These are phyloP conservation scores for Botrytis sinoallii DNA, from an alignment of 2,329 filamentous ascomycete species.

Conservation along the genomic window DNA sequence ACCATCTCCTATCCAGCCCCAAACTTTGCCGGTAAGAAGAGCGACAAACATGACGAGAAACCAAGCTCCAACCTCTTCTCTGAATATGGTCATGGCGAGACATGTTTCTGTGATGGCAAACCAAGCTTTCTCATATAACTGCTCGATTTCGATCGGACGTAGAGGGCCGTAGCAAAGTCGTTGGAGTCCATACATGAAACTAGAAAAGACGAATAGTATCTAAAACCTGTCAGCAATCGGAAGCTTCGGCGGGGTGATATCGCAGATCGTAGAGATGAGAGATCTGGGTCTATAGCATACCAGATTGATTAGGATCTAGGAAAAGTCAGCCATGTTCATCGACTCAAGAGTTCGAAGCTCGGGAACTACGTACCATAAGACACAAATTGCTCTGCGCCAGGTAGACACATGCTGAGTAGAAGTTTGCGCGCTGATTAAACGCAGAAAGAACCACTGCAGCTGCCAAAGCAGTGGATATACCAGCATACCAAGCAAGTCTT, in stretches of 20 bases:
- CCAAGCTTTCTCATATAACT: constrained; percentile 96
- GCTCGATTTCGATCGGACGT: constrained; percentile 91
- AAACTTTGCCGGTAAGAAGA: constrained; percentile 90
- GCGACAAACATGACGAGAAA: constrained; percentile 96
- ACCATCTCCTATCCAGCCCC: constrained; percentile 97
- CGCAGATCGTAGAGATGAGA: neutral
- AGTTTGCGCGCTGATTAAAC: constrained; percentile 93
- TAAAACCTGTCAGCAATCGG: constrained; percentile 7
- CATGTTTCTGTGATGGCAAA: constrained; percentile 97
- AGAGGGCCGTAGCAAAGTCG: constrained; percentile 86
- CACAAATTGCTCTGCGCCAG: constrained; percentile 95
- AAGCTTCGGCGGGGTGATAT: neutral
- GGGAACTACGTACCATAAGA: constrained; percentile 63
- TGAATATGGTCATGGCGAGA: constrained; percentile 96
- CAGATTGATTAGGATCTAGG: constrained; percentile 84
- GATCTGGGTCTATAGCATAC: neutral
- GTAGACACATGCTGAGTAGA: constrained; percentile 97
- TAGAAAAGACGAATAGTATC: constrained; percentile 74
- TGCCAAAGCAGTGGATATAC: constrained; percentile 76
- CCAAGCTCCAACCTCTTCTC: constrained; percentile 90
- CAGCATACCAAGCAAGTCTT: constrained; percentile 49
- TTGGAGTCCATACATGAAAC: constrained; percentile 82
- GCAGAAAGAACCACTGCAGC: constrained; percentile 82
- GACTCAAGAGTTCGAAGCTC: neutral
- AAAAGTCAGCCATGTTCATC: constrained; percentile 17